Percentiles rank a stretch among this genome's conserved stretches.
phyloP scores from a whole-genome alignment of 2,329 filamentous ascomycete species.

The Alternaria tenuissima region DNA sequence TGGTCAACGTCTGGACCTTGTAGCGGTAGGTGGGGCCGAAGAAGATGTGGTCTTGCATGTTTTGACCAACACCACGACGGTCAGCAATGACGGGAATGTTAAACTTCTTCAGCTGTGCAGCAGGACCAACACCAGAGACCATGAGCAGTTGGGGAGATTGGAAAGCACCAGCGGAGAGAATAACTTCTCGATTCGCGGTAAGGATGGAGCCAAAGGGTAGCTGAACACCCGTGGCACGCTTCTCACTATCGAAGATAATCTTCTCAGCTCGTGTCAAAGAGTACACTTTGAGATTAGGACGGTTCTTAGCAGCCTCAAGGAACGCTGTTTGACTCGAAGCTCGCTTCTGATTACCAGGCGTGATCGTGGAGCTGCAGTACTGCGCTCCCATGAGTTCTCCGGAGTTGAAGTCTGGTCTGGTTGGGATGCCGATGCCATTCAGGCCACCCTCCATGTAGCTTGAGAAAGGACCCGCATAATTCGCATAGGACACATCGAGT shows the following conservation, averaged over 20 bases:
- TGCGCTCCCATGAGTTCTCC: constrained; percentile 26
- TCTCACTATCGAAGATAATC: constrained; percentile 45
- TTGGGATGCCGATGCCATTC: constrained; percentile 23
- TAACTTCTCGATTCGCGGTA: constrained; percentile 52
- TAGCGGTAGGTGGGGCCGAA: constrained; percentile 33
- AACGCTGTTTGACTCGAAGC: constrained; percentile 18
- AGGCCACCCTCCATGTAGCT: constrained; percentile 26
- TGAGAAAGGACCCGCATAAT: constrained; percentile 26
- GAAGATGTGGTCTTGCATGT: constrained; percentile 31
- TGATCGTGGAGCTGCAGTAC: constrained; percentile 39
- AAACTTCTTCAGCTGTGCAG: constrained; percentile 19
- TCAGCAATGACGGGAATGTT: constrained; percentile 33
- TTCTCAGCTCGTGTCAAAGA: constrained; percentile 43
- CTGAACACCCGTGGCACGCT: constrained; percentile 33
- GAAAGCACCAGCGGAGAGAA: constrained; percentile 56
- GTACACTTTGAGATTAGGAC: constrained; percentile 36
- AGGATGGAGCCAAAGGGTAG: constrained; percentile 24
- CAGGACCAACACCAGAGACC: constrained; percentile 49
- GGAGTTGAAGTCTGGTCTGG: constrained; percentile 25
- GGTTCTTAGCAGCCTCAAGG: constrained; percentile 6
- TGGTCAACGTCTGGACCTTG: constrained; percentile 25
- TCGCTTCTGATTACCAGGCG: constrained; percentile 19
- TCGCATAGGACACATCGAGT: constrained; percentile 29
- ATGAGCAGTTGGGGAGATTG: constrained; percentile 54
- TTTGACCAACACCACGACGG: constrained; percentile 38